A percentile compares a stretch with the other conserved stretches of the same genome.
phyloP scores from a whole-genome alignment of 768 basidiomycete genomes.

The Sarcodon aspratus region DNA sequence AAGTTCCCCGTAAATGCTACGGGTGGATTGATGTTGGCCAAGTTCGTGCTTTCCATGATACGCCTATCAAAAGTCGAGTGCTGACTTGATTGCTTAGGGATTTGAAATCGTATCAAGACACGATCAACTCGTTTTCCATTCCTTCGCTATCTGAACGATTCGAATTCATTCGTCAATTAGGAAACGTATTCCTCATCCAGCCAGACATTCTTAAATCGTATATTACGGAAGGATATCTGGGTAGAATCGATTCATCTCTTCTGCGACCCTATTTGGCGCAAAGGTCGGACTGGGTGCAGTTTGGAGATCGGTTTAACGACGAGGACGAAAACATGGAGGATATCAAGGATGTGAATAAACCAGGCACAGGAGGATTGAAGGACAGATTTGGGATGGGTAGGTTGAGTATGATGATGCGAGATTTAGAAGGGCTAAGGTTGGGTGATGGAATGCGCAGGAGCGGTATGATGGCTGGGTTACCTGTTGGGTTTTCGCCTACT shows the following conservation, averaged over 20 bases:
- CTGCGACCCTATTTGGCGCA: constrained; percentile 86
- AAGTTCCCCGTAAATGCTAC: constrained; percentile 97
- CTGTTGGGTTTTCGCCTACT: constrained; percentile 1
- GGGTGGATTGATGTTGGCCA: constrained; percentile 95
- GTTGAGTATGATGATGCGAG: constrained; percentile 81
- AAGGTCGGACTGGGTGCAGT: constrained; percentile 84
- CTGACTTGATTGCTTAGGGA: constrained; percentile 42
- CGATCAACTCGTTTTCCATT: constrained; percentile 70
- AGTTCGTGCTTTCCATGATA: constrained; percentile 34
- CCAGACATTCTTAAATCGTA: constrained; percentile 94
- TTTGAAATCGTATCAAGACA: constrained; percentile 92
- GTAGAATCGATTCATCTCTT: constrained; percentile 77
- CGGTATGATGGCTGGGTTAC: constrained; percentile 1
- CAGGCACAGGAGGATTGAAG: constrained; percentile 25
- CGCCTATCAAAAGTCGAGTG: background rate
- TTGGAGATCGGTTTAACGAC: constrained; percentile 73
- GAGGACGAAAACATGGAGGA: constrained; percentile 23
- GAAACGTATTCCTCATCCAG: constrained; percentile 92
- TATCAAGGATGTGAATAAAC: constrained; percentile 31
- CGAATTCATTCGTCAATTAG: constrained; percentile 95
- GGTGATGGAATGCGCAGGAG: constrained; percentile 3
- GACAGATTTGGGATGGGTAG: constrained; percentile 54
- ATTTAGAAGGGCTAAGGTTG: constrained; percentile 55
- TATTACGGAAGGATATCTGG: constrained; percentile 89
- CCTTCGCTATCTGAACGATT: constrained; percentile 86